Evolutionary conservation across 345 rosid species (phyloP), one percentile per base, ranked within the genome.

Genomic region (Eucalyptus viminalis): DNA sequence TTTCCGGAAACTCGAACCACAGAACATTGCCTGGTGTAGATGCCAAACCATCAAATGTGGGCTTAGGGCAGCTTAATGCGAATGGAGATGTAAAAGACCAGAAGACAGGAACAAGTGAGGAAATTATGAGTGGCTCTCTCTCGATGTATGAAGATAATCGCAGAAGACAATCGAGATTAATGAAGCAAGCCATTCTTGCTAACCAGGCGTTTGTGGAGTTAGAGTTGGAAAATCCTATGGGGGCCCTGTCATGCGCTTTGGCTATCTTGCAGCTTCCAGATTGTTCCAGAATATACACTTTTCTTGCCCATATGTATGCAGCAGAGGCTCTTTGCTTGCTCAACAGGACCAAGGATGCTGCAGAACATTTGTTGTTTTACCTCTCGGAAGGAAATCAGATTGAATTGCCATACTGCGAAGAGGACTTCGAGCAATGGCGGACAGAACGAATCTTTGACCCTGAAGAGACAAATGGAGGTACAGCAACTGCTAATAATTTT

Each of bases 251-350:
- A 27, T 89, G 93, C 27, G 95, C 99, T n/a, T 93, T 86, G 87
- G 95, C 97, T 89, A 96, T 98, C 65, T 92, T 98, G 91, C 95
- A 95, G 89, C 92, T 94, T 89, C 92, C 95, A 16, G 94, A 91
- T 86, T 96, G 97, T 92, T 96, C 97, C 4, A 96, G 92, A 92
- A 93, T 97, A 86, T 97, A 94, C 88, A 54, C 92, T 69, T 98
- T 95, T 94, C 92, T 98, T 60, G 97, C 96, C 87, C 99, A 93
- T 89, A 87, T 95, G 16, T 98, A 98, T 92, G 98, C 95, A 87
- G 99, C 99, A 8, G 99, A 98, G 95, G 98, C 99, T 29, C 99
- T 98, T 49, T 98, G 99, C 94, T 88, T 94, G 92, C 92, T 98
- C 92, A 93, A 95, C 95, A 95, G 92, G 89, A 95, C 97, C 22